These are phyloP conservation scores for Blastobotrys peoriensis DNA, from an alignment of 805 yeast genomes.

Conservation along the genomic window DNA sequence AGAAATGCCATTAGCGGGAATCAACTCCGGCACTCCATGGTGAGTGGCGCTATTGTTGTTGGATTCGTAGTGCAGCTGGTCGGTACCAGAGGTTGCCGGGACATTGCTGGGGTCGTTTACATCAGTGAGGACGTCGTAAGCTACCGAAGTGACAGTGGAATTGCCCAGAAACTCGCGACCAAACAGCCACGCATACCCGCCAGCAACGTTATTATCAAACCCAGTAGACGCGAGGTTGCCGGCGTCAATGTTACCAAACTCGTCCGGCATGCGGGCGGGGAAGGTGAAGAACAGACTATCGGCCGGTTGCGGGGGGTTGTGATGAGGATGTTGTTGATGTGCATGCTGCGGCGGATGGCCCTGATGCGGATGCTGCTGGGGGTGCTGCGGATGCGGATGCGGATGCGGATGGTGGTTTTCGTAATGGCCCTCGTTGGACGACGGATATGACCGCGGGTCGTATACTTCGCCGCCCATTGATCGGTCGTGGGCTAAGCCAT, in stretches of 20 bases:
- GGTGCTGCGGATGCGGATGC: background rate
- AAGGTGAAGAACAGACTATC: background rate
- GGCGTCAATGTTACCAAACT: conserved; percentile 5
- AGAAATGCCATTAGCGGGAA: background rate
- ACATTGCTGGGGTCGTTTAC: conserved; percentile 1
- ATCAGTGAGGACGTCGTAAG: conserved; percentile 8
- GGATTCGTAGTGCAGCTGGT: background rate
- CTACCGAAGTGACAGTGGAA: conserved; percentile 4
- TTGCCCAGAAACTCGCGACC: conserved; percentile 20
- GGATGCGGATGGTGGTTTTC: background rate
- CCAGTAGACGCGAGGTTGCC: conserved; percentile 1
- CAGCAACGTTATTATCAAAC: conserved; percentile 19
- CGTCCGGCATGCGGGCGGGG: conserved; percentile 6
- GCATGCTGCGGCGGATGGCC: background rate
- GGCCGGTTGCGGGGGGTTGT: background rate
- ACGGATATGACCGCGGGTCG: background rate
- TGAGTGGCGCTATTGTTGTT: background rate
- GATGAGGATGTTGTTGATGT: background rate
- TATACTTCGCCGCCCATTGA: background rate
- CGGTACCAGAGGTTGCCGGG: background rate
- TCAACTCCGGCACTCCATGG: background rate
- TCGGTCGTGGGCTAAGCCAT: background rate
- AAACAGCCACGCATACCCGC: conserved; percentile 26
- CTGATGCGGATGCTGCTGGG: background rate
- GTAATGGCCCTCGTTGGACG: background rate